Conservation (phyloP, 2,329 filamentous ascomycete species). For the Pezicula neosporulosa region DNA sequence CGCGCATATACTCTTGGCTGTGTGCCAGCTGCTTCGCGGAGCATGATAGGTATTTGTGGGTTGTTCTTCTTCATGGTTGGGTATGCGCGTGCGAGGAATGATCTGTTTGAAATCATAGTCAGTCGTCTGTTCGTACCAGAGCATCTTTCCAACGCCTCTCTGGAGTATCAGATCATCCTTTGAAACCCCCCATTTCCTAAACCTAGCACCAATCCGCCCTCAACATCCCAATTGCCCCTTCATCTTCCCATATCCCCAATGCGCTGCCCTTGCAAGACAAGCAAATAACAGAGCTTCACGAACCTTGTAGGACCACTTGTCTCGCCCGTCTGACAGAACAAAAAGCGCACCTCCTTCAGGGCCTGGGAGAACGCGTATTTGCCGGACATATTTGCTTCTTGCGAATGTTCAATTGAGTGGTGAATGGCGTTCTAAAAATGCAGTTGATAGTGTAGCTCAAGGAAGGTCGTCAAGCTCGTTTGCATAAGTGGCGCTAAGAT, state of each 20-base stretch:
- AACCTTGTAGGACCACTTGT: slow-evolving; percentile 87
- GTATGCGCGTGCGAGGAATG: slow-evolving; percentile 87
- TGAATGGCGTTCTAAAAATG: not conserved
- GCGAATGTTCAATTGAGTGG: slow-evolving; percentile 6
- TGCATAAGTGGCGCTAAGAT: slow-evolving; percentile 17
- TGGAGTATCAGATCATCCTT: not conserved
- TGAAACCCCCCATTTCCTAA: too few relatives aligned
- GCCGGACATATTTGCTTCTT: slow-evolving; percentile 62
- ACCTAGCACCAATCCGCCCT: not conserved
- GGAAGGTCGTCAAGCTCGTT: too few relatives aligned
- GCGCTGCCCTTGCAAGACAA: not conserved
- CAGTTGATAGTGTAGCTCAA: slow-evolving; percentile 3
- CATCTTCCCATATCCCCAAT: not conserved
- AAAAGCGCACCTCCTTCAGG: slow-evolving; percentile 93
- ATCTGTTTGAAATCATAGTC: slow-evolving; percentile 46
- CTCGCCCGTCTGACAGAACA: slow-evolving; percentile 93
- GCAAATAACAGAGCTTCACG: slow-evolving; percentile 20
- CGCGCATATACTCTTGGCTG: slow-evolving; percentile 85
- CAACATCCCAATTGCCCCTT: not conserved
- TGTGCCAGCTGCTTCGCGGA: slow-evolving; percentile 85
- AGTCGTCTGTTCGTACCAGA: not conserved
- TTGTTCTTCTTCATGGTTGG: slow-evolving; percentile 99
- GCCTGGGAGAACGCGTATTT: slow-evolving; percentile 89
- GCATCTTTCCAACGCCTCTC: not conserved
- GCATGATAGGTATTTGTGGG: slow-evolving; percentile 86